Percentiles rank a stretch among this genome's conserved stretches.
Conservation (phyloP, 331 rosid genomes). For the Saraca asoca region DNA sequence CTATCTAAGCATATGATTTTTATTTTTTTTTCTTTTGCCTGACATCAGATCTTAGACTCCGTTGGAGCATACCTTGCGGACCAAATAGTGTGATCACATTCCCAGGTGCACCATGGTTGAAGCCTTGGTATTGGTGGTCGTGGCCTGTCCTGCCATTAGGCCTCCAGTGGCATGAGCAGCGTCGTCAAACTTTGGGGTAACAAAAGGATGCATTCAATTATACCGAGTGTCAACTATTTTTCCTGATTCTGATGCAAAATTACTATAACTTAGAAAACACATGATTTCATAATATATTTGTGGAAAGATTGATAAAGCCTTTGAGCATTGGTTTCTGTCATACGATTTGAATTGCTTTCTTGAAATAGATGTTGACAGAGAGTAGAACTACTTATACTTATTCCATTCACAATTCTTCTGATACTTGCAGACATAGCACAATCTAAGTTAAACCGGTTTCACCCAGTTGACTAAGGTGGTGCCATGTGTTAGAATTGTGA, state of each 20-base stretch:
- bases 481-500: no score
- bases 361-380: background rate
- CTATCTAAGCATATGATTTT: slow-evolving; percentile 4
- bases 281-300: background rate
- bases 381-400: no score
- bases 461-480: no score
- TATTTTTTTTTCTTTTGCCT: background rate
- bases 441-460: background rate
- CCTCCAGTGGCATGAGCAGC: slow-evolving; percentile 76
- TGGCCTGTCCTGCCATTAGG: slow-evolving; percentile 96
- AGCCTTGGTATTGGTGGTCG: slow-evolving; percentile 99
- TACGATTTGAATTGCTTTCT: background rate
- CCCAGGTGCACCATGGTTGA: slow-evolving; percentile 88
- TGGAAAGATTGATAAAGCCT: background rate
- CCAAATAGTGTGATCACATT: slow-evolving; percentile 92
- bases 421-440: no score
- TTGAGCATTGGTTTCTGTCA: no score
- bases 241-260: no score
- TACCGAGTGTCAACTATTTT: no score
- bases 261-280: background rate
- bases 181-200: slow-evolving; percentile 76
- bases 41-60: slow-evolving; percentile 61
- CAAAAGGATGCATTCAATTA: background rate
- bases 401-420: no score
- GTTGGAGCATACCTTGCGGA: slow-evolving; percentile 93